Evolutionary conservation across 495 filamentous ascomycete genomes (phyloP).

Genomic region (Penicillium ochrochloron): DNA sequence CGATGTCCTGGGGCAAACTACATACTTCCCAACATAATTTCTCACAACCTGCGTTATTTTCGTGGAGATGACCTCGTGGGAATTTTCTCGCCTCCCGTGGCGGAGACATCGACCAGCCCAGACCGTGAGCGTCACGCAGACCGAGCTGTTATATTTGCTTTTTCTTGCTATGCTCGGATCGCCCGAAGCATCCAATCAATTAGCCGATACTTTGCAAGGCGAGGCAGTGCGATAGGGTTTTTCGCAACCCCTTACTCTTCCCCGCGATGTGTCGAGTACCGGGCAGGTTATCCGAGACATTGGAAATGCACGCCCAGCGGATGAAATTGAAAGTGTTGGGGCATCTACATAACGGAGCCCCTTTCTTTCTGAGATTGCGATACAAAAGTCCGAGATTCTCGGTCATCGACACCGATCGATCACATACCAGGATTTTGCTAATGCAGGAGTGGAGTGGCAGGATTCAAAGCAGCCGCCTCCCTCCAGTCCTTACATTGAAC

Average conservation of each 20-base stretch:
- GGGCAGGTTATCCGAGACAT: constrained; percentile 16
- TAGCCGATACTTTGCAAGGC: constrained; percentile 13
- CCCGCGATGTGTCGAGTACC: constrained; percentile 13
- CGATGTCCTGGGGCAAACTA: neutral
- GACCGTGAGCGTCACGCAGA: constrained; percentile 9
- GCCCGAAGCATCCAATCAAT: constrained; percentile 6
- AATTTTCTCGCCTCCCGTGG: neutral
- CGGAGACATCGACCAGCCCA: constrained; percentile 14
- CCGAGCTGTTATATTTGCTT: constrained; percentile 14
- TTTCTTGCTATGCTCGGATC: constrained; percentile 15
- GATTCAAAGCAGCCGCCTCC: neutral
- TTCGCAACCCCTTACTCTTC: constrained; percentile 7
- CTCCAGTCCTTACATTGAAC: neutral
- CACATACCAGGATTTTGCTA: neutral
- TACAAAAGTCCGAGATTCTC: neutral
- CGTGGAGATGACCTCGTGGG: constrained; percentile 13
- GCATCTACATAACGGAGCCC: constrained; percentile 2
- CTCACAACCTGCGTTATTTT: constrained; percentile 17
- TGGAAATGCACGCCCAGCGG: neutral
- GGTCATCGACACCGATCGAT: neutral
- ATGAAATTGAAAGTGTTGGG: constrained; percentile 8
- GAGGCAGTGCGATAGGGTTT: constrained; percentile 19
- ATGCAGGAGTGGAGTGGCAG: neutral
- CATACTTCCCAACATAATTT: neutral
- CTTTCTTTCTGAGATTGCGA: neutral